Evolutionary conservation across 306 rosid species (phyloP).

Genomic region (Trichosanthes truncata): DNA sequence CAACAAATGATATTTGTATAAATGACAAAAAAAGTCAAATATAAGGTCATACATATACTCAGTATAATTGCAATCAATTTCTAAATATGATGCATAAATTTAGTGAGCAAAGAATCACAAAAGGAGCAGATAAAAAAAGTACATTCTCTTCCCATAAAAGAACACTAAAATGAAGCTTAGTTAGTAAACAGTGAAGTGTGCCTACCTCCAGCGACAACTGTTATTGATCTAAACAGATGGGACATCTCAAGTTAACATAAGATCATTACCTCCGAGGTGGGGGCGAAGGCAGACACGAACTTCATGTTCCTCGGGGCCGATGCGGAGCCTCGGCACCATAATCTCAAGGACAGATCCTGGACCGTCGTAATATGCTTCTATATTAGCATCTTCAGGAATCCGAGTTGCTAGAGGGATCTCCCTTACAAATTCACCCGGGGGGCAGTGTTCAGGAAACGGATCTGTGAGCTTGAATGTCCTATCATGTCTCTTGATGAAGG

Average conservation of each 20-base stretch:
- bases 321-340: slow-evolving; percentile 77
- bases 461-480: slow-evolving; percentile 82
- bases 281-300: slow-evolving; percentile 93
- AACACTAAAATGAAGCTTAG: slow-evolving; percentile 14
- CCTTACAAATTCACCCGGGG: slow-evolving; percentile 82
- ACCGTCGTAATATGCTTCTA: slow-evolving; percentile 81
- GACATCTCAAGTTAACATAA: slow-evolving; percentile 60
- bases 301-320: slow-evolving; percentile 83
- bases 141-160: background rate
- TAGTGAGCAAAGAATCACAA: slow-evolving; percentile 3
- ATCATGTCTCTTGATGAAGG: slow-evolving; percentile 69
- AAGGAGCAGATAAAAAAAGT: background rate
- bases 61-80: slow-evolving; percentile 7
- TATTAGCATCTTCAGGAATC: slow-evolving; percentile 83
- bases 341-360: slow-evolving; percentile 89
- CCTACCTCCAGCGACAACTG: slow-evolving; percentile 10
- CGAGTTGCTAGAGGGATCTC: slow-evolving; percentile 76
- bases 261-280: slow-evolving; percentile 77
- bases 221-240: background rate
- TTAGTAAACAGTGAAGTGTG: slow-evolving; percentile 28
- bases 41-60: background rate
- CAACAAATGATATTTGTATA: slow-evolving; percentile 6
- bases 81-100: background rate
- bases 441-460: slow-evolving; percentile 79
- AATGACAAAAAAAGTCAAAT: background rate